Conservation (phyloP, 495 filamentous ascomycete species). For the Lindgomyces ingoldianus region DNA sequence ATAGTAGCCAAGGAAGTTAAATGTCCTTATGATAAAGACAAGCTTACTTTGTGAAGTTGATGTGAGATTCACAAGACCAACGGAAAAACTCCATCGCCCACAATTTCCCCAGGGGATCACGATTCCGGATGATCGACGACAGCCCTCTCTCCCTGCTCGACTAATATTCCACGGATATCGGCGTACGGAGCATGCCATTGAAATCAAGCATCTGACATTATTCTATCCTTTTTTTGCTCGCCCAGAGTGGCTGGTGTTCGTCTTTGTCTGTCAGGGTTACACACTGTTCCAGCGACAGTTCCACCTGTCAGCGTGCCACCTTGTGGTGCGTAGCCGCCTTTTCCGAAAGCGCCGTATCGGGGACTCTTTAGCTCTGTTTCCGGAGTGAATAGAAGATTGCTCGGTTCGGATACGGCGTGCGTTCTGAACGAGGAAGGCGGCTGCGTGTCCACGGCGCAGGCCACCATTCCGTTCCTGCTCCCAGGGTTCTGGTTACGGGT, state of each 20-base stretch:
- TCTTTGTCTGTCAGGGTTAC: too few relatives aligned
- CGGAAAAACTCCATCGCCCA: background rate
- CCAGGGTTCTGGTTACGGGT: constrained; percentile 15
- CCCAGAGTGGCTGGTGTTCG: too few relatives aligned
- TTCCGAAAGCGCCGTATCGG: too few relatives aligned
- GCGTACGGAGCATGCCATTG: too few relatives aligned
- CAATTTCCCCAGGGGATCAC: background rate
- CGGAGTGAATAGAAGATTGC: too few relatives aligned
- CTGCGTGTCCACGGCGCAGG: background rate
- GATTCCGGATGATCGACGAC: constrained; percentile 10
- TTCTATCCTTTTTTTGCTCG: too few relatives aligned
- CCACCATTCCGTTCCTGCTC: background rate
- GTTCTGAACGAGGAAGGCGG: background rate
- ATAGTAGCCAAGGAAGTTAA: background rate
- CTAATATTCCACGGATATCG: background rate
- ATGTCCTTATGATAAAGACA: background rate
- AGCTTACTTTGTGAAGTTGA: background rate
- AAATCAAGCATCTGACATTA: constrained; percentile 1
- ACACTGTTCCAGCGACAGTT: too few relatives aligned
- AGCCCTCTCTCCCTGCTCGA: background rate
- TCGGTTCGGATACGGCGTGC: too few relatives aligned
- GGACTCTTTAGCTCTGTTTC: too few relatives aligned
- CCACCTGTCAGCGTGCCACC: too few relatives aligned
- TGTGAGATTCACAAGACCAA: background rate
- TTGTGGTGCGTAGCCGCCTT: too few relatives aligned